Evolutionary conservation across 306 rosid genomes (phyloP), one percentile per base, ranked within the genome.

Genomic region (Gillenia trifoliata): DNA sequence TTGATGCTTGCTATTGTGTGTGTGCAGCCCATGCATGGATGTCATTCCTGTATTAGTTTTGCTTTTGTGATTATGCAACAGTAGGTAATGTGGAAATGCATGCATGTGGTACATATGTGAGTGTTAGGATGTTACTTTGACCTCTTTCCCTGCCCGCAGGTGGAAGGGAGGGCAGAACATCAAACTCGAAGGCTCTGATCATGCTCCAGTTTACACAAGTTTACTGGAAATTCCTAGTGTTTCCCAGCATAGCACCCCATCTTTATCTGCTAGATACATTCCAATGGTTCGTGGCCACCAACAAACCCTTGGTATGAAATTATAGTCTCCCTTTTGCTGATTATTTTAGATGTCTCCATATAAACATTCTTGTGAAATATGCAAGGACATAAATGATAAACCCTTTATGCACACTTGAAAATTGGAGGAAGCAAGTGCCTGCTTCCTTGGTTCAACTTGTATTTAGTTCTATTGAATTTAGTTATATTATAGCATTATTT

Each of bases 181-280:
- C 75, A 94, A 90, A 77, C 86, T 92, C 50, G 96, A 94, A 88
- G 97, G 97, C 66, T 94, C 98, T 41, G 97, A 94, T 82, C 98
- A 94, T 84, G 98, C 98, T 77, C 97, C 98, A 4, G 95, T 94
- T 85, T 87, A 62, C 79, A 41, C 84, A 63, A 82, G 80, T 68
- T 86, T 94, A 28, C 64, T 74, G 64, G 96, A 87, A 85, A 81
- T 92, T 66, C 96, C 93, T 29, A 84, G 81, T 33, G 80, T 80
- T 70, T 70, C 84, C 71, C 83, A 76, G 68, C 98, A 94, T 77
- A 91, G 82, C 76, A 90, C 96, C 62, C 92, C 97, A 29, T 72
- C 89, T 67, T 85, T 90, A 43, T 94, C 97, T 88, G 84, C 95
- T 77, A 87, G 96, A 88, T 91, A 90, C 74, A 85, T 80, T 76